phyloP scores from a whole-genome alignment of 1,284 basidiomycete species.

The Apiotrichum akiyoshidainum region DNA sequence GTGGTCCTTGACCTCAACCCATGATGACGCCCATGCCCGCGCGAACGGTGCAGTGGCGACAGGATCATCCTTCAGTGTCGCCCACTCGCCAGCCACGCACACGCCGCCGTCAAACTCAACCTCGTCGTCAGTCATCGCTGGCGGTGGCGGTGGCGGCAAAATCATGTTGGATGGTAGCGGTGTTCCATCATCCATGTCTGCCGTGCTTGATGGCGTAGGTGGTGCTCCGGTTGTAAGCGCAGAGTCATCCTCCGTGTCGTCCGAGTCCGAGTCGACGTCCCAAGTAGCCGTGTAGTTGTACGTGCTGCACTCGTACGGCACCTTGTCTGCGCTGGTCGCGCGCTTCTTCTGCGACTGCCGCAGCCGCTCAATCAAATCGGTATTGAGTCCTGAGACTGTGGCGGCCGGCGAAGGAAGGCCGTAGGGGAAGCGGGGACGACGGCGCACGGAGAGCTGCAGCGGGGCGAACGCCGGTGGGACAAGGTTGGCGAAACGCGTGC shows the following conservation, averaged over 20 bases:
- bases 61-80: conserved; percentile 21
- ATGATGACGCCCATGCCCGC: conserved; percentile 13
- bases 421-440: conserved; percentile 24
- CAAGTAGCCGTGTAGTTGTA: conserved; percentile 31
- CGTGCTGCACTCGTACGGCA: neutral
- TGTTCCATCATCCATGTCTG: conserved; percentile 21
- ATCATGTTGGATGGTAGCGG: conserved; percentile 6
- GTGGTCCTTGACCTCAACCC: conserved; percentile 10
- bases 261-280: conserved; percentile 26
- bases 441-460: conserved; percentile 13
- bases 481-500: conserved; percentile 17
- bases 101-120: conserved; percentile 27
- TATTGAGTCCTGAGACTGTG: conserved; percentile 21
- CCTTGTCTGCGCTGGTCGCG: conserved; percentile 2
- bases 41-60: conserved; percentile 8
- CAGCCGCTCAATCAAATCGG: conserved; percentile 30
- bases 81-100: conserved; percentile 37
- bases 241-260: conserved; percentile 24
- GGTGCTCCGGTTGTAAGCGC: conserved; percentile 32
- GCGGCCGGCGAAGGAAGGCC: conserved; percentile 37
- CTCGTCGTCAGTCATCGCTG: conserved; percentile 14
- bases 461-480: conserved; percentile 37
- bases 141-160: conserved; percentile 5
- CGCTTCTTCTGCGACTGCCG: conserved; percentile 11
- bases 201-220: conserved; percentile 36